Conservation (phyloP, 1,284 basidiomycete genomes). For the Trichosporon sp. region DNA sequence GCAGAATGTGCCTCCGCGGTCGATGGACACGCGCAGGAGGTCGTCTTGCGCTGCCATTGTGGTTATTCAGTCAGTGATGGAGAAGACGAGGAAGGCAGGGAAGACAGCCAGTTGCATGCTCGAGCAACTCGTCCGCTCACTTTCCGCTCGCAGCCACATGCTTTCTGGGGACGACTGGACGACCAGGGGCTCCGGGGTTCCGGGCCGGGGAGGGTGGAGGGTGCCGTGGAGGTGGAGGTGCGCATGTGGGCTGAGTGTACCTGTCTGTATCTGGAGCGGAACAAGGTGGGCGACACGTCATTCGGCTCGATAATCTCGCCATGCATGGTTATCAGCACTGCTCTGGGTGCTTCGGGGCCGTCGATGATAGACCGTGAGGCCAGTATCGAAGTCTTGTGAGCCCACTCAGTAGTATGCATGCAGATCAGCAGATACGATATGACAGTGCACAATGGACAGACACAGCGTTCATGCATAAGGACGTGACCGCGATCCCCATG, state of each 20-base stretch:
- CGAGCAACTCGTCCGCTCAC: too few relatives aligned
- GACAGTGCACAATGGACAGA: not conserved
- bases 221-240: too few relatives aligned
- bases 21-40: constrained; percentile 26
- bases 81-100: not conserved
- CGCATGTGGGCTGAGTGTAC: not conserved
- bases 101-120: too few relatives aligned
- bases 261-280: not conserved
- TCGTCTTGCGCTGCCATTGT: not conserved
- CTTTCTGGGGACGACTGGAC: too few relatives aligned
- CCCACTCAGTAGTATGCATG: not conserved
- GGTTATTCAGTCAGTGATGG: too few relatives aligned
- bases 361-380: too few relatives aligned
- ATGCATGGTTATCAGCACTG: not conserved
- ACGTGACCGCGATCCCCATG: not conserved
- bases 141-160: too few relatives aligned
- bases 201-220: too few relatives aligned
- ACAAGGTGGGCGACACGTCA: not conserved
- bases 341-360: too few relatives aligned
- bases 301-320: not conserved
- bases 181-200: not conserved
- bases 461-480: not conserved
- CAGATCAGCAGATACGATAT: too few relatives aligned
- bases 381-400: too few relatives aligned
- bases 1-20: constrained; percentile 45